Evolutionary conservation across 805 yeast species (phyloP).

Genomic region (Monosporozyma siamensis): DNA sequence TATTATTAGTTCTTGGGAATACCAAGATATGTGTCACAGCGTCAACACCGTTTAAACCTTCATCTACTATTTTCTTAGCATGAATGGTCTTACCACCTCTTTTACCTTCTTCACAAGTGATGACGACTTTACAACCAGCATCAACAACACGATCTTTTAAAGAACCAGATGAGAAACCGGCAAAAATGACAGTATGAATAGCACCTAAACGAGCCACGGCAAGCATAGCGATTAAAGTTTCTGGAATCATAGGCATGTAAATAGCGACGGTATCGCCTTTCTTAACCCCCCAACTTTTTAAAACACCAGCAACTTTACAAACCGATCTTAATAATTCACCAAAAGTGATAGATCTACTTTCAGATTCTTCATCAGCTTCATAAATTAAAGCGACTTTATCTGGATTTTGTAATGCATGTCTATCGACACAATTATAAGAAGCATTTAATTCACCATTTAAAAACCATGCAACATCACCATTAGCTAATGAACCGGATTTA

Average conservation of each 20-base stretch:
- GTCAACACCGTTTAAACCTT: slow-evolving; percentile 69
- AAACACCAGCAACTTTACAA: slow-evolving; percentile 75
- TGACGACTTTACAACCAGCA: slow-evolving; percentile 75
- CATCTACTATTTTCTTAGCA: slow-evolving; percentile 92
- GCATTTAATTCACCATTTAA: slow-evolving; percentile 90
- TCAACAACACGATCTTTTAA: slow-evolving; percentile 83
- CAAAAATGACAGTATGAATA: slow-evolving; percentile 90
- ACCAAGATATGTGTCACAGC: slow-evolving; percentile 76
- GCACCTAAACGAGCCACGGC: slow-evolving; percentile 95
- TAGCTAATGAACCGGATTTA: slow-evolving; percentile 49
- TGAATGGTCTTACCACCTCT: slow-evolving; percentile 92
- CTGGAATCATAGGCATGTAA: slow-evolving; percentile 96
- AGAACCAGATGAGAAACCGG: slow-evolving; percentile 92
- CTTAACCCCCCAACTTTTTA: slow-evolving; percentile 74
- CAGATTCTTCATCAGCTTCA: slow-evolving; percentile 86
- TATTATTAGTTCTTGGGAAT: slow-evolving; percentile 76
- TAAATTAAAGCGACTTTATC: slow-evolving; percentile 76
- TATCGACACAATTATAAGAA: slow-evolving; percentile 84
- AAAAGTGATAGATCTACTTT: slow-evolving; percentile 67
- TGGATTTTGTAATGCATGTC: slow-evolving; percentile 86
- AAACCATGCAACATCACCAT: slow-evolving; percentile 90
- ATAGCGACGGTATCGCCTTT: slow-evolving; percentile 97
- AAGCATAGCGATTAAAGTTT: slow-evolving; percentile 86
- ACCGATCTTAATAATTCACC: slow-evolving; percentile 81
- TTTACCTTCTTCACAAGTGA: slow-evolving; percentile 91